Evolutionary conservation across 257 asterid species (phyloP).

Genomic region (Agastache rugosa): DNA sequence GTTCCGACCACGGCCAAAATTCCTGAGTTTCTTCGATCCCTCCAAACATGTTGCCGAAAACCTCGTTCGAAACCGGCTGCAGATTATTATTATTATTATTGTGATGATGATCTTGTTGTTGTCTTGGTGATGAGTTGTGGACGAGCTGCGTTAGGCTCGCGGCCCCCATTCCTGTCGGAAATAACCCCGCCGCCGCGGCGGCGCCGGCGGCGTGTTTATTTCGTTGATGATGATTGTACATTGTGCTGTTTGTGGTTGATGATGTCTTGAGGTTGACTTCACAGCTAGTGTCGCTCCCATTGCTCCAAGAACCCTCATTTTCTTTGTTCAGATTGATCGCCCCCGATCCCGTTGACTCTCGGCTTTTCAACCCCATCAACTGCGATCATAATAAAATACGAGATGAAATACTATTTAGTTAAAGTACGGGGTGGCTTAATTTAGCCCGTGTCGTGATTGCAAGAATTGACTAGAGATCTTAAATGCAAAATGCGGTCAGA

Average conservation of each 20-base stretch:
- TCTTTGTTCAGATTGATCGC: slow-evolving; percentile 62
- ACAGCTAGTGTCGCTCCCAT: slow-evolving; percentile 68
- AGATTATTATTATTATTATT: not conserved
- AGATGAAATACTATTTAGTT: not conserved
- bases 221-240: slow-evolving; percentile 31
- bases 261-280: slow-evolving; percentile 60
- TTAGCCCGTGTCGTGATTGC: too few relatives aligned
- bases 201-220: slow-evolving; percentile 37
- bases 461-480: not conserved
- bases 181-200: slow-evolving; percentile 13
- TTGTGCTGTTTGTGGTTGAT: slow-evolving; percentile 43
- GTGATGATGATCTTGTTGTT: slow-evolving; percentile 44
- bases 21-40: slow-evolving; percentile 64
- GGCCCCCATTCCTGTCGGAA: slow-evolving; percentile 36
- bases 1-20: slow-evolving; percentile 83
- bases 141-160: slow-evolving; percentile 46
- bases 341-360: slow-evolving; percentile 52
- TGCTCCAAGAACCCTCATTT: slow-evolving; percentile 80
- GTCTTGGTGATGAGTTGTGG: slow-evolving; percentile 40
- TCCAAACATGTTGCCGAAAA: slow-evolving; percentile 63
- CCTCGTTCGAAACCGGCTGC: slow-evolving; percentile 48
- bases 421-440: too few relatives aligned
- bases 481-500: too few relatives aligned
- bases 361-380: slow-evolving; percentile 55
- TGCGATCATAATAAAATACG: slow-evolving; percentile 39